Conservation (phyloP, 805 yeast species). For the Metschnikowia sp. region DNA sequence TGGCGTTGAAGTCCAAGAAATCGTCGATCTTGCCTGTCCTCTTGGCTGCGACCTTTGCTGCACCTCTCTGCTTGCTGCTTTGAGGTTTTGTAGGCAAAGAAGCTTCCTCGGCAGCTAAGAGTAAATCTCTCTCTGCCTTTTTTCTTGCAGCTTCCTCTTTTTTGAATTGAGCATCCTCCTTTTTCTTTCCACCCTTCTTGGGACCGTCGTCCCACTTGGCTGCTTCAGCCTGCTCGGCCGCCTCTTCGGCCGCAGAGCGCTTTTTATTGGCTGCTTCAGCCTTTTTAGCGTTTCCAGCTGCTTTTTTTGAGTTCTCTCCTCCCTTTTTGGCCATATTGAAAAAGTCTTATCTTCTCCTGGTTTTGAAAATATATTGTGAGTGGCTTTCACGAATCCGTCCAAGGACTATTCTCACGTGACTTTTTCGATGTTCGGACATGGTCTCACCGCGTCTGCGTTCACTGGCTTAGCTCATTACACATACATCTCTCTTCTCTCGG, state of each 20-base stretch:
- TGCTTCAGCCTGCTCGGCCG: conserved; percentile 52
- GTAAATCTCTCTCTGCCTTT: conserved; percentile 78
- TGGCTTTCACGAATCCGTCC: background rate
- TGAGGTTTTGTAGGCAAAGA: conserved; percentile 57
- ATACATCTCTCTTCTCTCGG: no score
- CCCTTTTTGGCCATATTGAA: conserved; percentile 21
- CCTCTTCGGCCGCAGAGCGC: conserved; percentile 47
- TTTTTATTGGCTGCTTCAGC: conserved; percentile 63
- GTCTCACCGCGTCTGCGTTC: background rate
- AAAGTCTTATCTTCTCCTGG: no score
- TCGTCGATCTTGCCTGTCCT: conserved; percentile 64
- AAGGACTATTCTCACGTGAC: conserved; percentile 5
- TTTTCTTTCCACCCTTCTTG: conserved; percentile 66
- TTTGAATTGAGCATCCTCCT: conserved; percentile 63
- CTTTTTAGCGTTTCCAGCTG: conserved; percentile 62
- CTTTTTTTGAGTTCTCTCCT: conserved; percentile 54
- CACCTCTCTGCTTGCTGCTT: conserved; percentile 58
- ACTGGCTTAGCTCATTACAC: no score
- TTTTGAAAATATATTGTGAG: conserved; percentile 9
- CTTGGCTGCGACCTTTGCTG: conserved; percentile 61
- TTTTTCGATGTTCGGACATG: conserved; percentile 8
- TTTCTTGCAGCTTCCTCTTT: conserved; percentile 72
- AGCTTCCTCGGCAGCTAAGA: conserved; percentile 61
- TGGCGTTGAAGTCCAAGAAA: conserved; percentile 54
- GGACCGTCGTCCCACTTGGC: conserved; percentile 69